Evolutionary conservation across 2,329 filamentous ascomycete species (phyloP).

Genomic region (Arthrobotrys entomopaga): DNA sequence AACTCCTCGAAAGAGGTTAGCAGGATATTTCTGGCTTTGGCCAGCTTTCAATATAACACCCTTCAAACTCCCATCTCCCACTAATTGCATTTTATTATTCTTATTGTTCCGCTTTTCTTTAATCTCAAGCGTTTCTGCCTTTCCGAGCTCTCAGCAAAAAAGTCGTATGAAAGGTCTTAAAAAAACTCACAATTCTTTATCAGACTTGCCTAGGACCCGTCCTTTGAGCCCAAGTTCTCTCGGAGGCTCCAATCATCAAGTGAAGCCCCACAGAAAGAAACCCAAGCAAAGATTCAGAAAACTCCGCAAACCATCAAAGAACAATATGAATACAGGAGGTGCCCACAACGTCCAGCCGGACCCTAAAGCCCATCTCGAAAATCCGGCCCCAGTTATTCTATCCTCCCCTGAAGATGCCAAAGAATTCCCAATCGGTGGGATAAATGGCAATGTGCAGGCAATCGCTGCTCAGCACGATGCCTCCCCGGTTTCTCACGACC

Average conservation of each 20-base stretch:
- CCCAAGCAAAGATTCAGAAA: neutral
- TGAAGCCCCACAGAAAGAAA: neutral
- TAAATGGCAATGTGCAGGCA: neutral
- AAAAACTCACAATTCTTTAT: slow-evolving; percentile 23
- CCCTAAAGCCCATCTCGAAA: slow-evolving; percentile 26
- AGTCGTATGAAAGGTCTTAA: slow-evolving; percentile 14
- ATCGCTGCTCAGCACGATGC: neutral
- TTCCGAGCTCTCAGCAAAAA: slow-evolving; percentile 18
- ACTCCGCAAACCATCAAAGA: slow-evolving; percentile 1
- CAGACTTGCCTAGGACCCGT: neutral
- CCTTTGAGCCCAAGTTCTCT: too few relatives aligned
- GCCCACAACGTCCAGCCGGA: neutral
- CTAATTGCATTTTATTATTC: slow-evolving; percentile 2
- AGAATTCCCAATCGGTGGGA: slow-evolving; percentile 32
- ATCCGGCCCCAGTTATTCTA: slow-evolving; percentile 36
- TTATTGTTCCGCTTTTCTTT: slow-evolving; percentile 25
- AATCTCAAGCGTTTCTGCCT: slow-evolving; percentile 14
- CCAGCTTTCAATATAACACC: too few relatives aligned
- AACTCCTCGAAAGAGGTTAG: too few relatives aligned
- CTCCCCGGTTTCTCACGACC: slow-evolving; percentile 1
- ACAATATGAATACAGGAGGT: slow-evolving; percentile 35
- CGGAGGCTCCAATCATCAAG: too few relatives aligned
- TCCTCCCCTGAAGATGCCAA: slow-evolving; percentile 39
- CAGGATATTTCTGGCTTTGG: too few relatives aligned
- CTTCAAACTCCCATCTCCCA: too few relatives aligned